Evolutionary conservation across 257 asterid genomes (phyloP), one percentile per base, ranked within the genome.

Genomic region (Ilex aquifolium): DNA sequence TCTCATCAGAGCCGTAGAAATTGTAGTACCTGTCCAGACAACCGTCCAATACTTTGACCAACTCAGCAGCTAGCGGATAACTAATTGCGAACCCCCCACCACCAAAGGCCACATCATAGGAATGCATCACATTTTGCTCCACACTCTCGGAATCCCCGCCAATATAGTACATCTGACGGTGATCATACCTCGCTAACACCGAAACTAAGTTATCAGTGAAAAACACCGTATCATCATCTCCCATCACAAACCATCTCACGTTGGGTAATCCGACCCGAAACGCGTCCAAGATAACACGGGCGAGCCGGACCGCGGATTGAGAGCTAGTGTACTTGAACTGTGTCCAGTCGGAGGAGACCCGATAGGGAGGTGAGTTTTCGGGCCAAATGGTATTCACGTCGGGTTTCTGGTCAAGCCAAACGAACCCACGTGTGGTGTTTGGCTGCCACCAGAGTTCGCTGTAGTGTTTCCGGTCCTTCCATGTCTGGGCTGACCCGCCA

Each of bases 221-320:
- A 60, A 91, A 91, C 51, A 91, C 91, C 13, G 98, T 88, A 59
- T 91, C 98, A 44, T 91, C 98, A 64, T 91, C 98, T 16, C 98
- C 98, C 98, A 91, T 91, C 32, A 91, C 95, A 64, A 88, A 85
- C 97, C 98, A 91, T 69, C 95, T 72, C 72, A 77, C 97, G 21
- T 79, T 57, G 39, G 88, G 85, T 60, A 86, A 44, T 57, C 85
- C 91, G 63, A 60, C 79, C 69, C 85, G 74, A 83, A 78, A 88
- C 49, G 88, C 39, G 32, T 91, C 96, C 63, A 69, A 76, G 73
- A 79, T 79, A 32, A 88, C 86, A 79, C 98, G 76, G 4, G 98
- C 84, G 6, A 91, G 77, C 51, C 95, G 69, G 39, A 88, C 95
- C n/a, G 95, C 90, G 10, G 87, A 75, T 0, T 64, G 88, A 8